Percentiles rank a stretch among this genome's conserved stretches.
Evolutionary conservation across 1,284 basidiomycete genomes (phyloP).

Genomic region (Pulveroboletus sp.): DNA sequence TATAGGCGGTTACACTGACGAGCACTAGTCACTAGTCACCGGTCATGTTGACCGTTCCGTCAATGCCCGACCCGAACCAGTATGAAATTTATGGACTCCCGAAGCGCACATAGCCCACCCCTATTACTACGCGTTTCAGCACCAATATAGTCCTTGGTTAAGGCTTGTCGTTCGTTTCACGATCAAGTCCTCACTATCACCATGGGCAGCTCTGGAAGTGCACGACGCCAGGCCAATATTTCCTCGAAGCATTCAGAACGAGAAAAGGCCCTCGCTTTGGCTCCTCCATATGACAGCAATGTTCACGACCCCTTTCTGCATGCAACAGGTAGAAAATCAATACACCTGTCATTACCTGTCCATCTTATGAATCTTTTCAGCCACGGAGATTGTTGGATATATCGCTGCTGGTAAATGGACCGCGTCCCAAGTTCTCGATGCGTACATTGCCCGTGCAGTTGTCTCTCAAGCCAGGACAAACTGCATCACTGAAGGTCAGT

Average conservation of each 20-base stretch:
- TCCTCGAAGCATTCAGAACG: constrained; percentile 25
- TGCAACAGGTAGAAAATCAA: constrained; percentile 28
- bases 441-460: constrained; percentile 69
- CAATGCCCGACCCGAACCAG: no score
- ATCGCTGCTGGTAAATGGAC: constrained; percentile 71
- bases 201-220: constrained; percentile 20
- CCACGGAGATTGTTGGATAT: constrained; percentile 58
- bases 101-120: no score
- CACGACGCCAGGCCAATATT: constrained; percentile 26
- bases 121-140: no score
- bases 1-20: no score
- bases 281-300: constrained; percentile 20
- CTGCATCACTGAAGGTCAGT: constrained; percentile 74
- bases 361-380: constrained; percentile 37
- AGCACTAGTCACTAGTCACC: no score
- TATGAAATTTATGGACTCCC: no score
- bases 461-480: constrained; percentile 70
- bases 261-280: constrained; percentile 24
- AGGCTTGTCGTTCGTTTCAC: not conserved
- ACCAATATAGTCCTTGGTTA: no score
- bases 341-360: not conserved
- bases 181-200: no score
- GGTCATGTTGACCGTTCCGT: no score
- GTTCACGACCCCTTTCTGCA: constrained; percentile 23
- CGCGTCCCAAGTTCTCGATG: constrained; percentile 67